These are phyloP conservation scores for Ascochyta viciae-villosae DNA, from an alignment of 2,329 filamentous ascomycete genomes.

Conservation along the genomic window DNA sequence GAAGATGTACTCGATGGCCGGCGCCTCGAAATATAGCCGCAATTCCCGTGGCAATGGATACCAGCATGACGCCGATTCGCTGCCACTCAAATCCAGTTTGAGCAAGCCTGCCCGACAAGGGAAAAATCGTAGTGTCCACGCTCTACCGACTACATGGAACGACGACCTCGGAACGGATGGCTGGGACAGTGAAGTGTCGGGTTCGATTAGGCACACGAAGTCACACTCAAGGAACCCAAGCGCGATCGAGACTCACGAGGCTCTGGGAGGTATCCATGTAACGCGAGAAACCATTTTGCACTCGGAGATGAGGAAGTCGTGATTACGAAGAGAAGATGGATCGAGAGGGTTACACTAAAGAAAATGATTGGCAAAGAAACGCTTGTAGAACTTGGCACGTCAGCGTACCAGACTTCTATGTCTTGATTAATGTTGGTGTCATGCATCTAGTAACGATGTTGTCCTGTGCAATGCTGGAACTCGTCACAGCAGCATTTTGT, in stretches of 20 bases:
- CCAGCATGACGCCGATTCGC: slow-evolving; percentile 9
- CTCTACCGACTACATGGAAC: slow-evolving; percentile 11
- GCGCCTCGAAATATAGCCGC: background rate
- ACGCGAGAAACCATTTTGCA: slow-evolving; percentile 10
- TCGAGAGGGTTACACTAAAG: background rate
- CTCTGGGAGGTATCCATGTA: slow-evolving; percentile 7
- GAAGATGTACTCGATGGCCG: slow-evolving; percentile 15
- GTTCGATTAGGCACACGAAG: slow-evolving; percentile 1
- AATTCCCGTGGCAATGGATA: background rate
- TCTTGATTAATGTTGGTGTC: background rate
- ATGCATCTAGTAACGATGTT: background rate
- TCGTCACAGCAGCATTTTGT: background rate
- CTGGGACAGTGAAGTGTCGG: slow-evolving; percentile 10
- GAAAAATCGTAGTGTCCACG: slow-evolving; percentile 7
- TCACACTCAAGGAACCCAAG: background rate
- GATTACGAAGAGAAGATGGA: background rate
- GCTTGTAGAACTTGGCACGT: background rate
- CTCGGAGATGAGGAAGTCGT: slow-evolving; percentile 1
- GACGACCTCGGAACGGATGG: slow-evolving; percentile 10
- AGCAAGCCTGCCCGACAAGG: background rate
- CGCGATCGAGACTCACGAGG: background rate
- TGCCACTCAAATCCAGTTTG: slow-evolving; percentile 11
- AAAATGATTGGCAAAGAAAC: background rate
- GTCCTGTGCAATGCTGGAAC: background rate
- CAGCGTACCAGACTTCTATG: background rate